Evolutionary conservation across 495 filamentous ascomycete genomes (phyloP), one percentile per base, ranked within the genome.

Genomic region (Filosporella fistucella): DNA sequence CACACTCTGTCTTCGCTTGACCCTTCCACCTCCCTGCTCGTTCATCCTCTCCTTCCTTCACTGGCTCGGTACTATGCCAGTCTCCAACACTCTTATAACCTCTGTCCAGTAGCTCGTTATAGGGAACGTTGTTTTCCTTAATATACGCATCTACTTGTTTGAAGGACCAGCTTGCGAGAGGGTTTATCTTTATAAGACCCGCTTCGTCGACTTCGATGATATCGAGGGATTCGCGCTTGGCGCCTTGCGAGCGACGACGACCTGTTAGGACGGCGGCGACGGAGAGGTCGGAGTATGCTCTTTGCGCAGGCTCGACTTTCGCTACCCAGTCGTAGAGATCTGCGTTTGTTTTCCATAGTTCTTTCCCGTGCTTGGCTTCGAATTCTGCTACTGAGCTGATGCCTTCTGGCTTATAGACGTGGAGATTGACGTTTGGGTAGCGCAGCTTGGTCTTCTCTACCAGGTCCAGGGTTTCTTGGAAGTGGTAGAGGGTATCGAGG

Each of bases 1-100:
- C 93, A 62, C 93, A 98, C 70, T 98, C 93, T 2, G 91, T 89
- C 82, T 98, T 98, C 41, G 75, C 68, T 60, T 88, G 82, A 32
- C 93, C 93, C 72, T 95, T 95, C 93, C 93, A 98, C 46, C 93
- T 82, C 28, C 93, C 93, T 11, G 94, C 84, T n/a, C 93, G 81
- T 78, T 98, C 93, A 61, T 96, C 93, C 68, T 97, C 93, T 46
- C 86, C 87, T 44, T 87, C 88, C 45, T 78, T 81, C 46, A 97
- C 87, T 4, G 93, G 91, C 56, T 84, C 85, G 32, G 93, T 98
- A 28, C 87, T 93, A 72, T 98, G 93, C 87, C 91, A 97, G 68
- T 98, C 93, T 52, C 93, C 93, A 51, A 98, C 74, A 52, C 87
- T 93, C 78, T 97, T 96, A 78, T 98, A 98, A 13, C 94, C 90